Conservation (phyloP, 2,329 filamentous ascomycete species). For the Cylindrodendrum hubeiense region DNA sequence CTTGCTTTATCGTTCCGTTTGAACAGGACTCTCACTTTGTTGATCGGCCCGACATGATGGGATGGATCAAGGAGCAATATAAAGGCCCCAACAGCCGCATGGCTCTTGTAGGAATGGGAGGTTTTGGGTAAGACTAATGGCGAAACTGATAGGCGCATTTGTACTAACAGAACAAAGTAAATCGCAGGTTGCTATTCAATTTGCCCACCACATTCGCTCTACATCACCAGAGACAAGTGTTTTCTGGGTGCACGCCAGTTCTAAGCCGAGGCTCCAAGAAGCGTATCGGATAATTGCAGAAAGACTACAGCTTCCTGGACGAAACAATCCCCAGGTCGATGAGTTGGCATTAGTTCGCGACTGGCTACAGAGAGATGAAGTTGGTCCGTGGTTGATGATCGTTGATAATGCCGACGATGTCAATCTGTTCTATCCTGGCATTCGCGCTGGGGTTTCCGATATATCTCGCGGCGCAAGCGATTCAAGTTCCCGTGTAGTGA, state of each 20-base stretch:
- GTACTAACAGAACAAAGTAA: constrained; percentile 28
- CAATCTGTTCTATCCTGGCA: constrained; percentile 14
- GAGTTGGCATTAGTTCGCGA: constrained; percentile 47
- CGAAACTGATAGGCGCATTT: background rate
- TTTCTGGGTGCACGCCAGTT: constrained; percentile 54
- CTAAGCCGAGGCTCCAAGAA: constrained; percentile 49
- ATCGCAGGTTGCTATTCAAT: constrained; percentile 51
- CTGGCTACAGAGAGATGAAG: constrained; percentile 42
- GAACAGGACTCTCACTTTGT: constrained; percentile 48
- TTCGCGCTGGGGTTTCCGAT: background rate
- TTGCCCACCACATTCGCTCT: constrained; percentile 46
- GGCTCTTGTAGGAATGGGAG: constrained; percentile 51
- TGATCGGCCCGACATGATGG: constrained; percentile 42
- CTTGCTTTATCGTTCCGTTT: constrained; percentile 41
- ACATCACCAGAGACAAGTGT: constrained; percentile 46
- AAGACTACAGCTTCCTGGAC: constrained; percentile 37
- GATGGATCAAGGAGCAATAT: constrained; percentile 37
- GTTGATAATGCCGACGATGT: constrained; percentile 38
- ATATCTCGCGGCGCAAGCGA: background rate
- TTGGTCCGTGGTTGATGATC: constrained; percentile 39
- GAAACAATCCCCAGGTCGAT: constrained; percentile 46
- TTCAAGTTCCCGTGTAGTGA: background rate
- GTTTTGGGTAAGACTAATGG: constrained; percentile 40
- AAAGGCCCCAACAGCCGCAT: constrained; percentile 33
- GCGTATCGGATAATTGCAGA: constrained; percentile 51